Percentiles rank a stretch among this genome's conserved stretches.
These are phyloP conservation scores for Stenocarpella maydis DNA, from an alignment of 2,329 filamentous ascomycete species.

Conservation along the genomic window DNA sequence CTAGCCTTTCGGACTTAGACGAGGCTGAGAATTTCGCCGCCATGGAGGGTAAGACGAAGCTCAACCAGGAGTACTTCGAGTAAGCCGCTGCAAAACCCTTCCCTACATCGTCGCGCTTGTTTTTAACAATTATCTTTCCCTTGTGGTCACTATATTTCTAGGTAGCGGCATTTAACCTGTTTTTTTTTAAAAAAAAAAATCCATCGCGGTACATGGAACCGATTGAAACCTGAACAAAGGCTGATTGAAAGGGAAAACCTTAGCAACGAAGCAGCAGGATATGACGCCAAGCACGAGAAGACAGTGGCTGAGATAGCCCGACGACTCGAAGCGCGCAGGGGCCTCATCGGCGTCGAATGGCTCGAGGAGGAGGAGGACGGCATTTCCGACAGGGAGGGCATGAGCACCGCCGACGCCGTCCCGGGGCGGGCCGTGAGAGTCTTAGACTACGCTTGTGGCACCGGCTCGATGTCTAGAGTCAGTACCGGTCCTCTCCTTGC, in stretches of 20 bases:
- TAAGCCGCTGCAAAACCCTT: not conserved
- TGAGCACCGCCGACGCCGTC: slow-evolving; percentile 38
- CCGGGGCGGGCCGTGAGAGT: slow-evolving; percentile 56
- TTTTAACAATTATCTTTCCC: too few relatives aligned
- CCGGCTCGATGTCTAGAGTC: slow-evolving; percentile 71
- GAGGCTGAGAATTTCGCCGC: slow-evolving; percentile 17
- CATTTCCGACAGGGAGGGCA: slow-evolving; percentile 44
- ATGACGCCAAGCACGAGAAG: slow-evolving; percentile 65
- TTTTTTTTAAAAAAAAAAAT: too few relatives aligned
- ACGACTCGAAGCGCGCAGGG: slow-evolving; percentile 59
- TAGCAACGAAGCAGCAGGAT: slow-evolving; percentile 61
- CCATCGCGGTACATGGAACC: not conserved
- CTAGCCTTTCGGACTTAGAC: not conserved
- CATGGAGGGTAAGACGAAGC: slow-evolving; percentile 30
- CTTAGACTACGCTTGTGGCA: slow-evolving; percentile 81
- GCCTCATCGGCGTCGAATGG: slow-evolving; percentile 71
- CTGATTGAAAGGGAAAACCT: not conserved
- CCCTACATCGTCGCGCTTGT: too few relatives aligned
- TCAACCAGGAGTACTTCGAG: slow-evolving; percentile 33
- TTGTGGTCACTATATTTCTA: too few relatives aligned
- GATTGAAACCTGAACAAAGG: not conserved
- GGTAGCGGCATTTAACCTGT: too few relatives aligned
- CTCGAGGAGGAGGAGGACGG: slow-evolving; percentile 48
- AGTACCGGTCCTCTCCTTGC: slow-evolving; percentile 37
- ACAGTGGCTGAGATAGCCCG: slow-evolving; percentile 61